These are phyloP conservation scores for Graphium sp. DNA, from an alignment of 2,329 filamentous ascomycete genomes.

Conservation along the genomic window DNA sequence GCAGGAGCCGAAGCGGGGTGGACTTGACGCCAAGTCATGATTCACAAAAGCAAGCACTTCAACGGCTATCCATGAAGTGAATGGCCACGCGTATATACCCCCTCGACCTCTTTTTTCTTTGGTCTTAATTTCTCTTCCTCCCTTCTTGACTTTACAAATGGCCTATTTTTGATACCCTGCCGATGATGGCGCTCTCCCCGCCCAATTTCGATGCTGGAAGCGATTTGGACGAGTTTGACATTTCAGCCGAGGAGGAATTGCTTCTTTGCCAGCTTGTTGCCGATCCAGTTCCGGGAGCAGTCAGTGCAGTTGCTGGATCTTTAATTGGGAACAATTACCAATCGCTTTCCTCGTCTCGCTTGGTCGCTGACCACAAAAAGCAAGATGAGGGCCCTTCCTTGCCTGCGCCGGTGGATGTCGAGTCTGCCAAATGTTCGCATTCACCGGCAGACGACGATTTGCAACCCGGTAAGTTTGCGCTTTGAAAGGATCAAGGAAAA, in stretches of 20 bases:
- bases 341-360: conserved; percentile 1
- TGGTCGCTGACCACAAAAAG: not conserved
- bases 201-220: too few relatives aligned
- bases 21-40: not conserved
- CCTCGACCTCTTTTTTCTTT: too few relatives aligned
- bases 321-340: not conserved
- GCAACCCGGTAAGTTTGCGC: conserved; percentile 10
- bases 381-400: not conserved
- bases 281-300: conserved; percentile 2
- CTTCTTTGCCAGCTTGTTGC: conserved; percentile 17
- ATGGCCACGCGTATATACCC: too few relatives aligned
- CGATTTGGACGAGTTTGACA: conserved; percentile 3
- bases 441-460: not conserved
- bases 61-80: too few relatives aligned
- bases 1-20: not conserved
- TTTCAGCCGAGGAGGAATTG: conserved; percentile 23
- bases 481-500: conserved; percentile 5
- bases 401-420: not conserved
- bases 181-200: too few relatives aligned
- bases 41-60: too few relatives aligned
- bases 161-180: too few relatives aligned
- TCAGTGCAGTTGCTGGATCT: not conserved
- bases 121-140: too few relatives aligned
- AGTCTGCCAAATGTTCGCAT: not conserved
- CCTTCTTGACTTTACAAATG: too few relatives aligned